phyloP scores from a whole-genome alignment of 2,329 filamentous ascomycete species.

The Plenodomus lindquistii region DNA sequence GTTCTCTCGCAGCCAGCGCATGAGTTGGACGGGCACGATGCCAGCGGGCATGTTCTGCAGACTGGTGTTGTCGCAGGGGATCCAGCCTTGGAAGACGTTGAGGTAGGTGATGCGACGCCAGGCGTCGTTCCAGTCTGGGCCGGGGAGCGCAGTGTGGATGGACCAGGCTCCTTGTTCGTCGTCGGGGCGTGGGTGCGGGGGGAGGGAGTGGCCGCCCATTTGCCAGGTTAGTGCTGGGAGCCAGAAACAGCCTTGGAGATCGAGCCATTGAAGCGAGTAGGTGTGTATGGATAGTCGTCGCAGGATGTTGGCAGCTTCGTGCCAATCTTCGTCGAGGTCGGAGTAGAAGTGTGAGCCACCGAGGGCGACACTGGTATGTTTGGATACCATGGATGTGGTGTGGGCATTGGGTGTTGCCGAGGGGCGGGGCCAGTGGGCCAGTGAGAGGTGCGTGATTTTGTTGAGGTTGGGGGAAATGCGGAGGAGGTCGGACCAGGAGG shows the following conservation, averaged over 20 bases:
- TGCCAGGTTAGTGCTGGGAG: constrained; percentile 55
- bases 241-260: constrained; percentile 66
- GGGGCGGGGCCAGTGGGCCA: constrained; percentile 65
- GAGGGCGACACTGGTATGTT: constrained; percentile 50
- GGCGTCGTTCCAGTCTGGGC: constrained; percentile 45
- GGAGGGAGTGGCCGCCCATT: not conserved
- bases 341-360: constrained; percentile 59
- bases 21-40: constrained; percentile 37
- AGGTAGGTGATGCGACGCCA: constrained; percentile 52
- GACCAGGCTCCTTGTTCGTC: constrained; percentile 13
- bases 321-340: constrained; percentile 57
- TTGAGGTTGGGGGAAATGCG: constrained; percentile 56
- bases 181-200: constrained; percentile 1
- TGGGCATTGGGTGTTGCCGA: constrained; percentile 59
- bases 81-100: constrained; percentile 51
- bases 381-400: constrained; percentile 50
- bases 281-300: constrained; percentile 59
- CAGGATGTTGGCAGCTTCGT: constrained; percentile 60
- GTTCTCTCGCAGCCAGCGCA: constrained; percentile 43
- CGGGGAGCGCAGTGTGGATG: constrained; percentile 12
- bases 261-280: constrained; percentile 64
- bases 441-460: constrained; percentile 64
- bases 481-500: constrained; percentile 61
- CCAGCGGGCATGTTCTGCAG: constrained; percentile 43
- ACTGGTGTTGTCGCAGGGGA: constrained; percentile 37